phyloP scores from a whole-genome alignment of 2,329 filamentous ascomycete species.

The Colletotrichum godetiae region DNA sequence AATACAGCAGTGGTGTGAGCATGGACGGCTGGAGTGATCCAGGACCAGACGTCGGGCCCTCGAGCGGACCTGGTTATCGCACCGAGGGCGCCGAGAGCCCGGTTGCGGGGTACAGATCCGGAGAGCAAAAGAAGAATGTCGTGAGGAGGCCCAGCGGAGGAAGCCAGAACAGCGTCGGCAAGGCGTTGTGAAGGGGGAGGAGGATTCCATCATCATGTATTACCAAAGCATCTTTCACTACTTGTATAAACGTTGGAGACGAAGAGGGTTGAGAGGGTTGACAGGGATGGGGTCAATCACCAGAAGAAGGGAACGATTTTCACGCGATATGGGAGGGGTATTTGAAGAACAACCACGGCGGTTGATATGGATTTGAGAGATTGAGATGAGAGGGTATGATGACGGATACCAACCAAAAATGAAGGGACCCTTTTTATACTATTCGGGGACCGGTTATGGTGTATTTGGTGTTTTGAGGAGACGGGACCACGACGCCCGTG shows the following conservation, averaged over 20 bases:
- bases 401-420: slow-evolving; percentile 20
- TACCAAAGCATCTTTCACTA: slow-evolving; percentile 10
- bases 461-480: slow-evolving; percentile 23
- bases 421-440: not conserved
- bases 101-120: slow-evolving; percentile 32
- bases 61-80: slow-evolving; percentile 35
- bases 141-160: slow-evolving; percentile 22
- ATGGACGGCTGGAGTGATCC: slow-evolving; percentile 63
- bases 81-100: slow-evolving; percentile 42
- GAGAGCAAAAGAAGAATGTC: slow-evolving; percentile 30
- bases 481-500: not conserved
- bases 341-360: not conserved
- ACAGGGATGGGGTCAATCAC: not conserved
- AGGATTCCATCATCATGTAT: not conserved
- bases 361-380: slow-evolving; percentile 10
- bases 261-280: not conserved
- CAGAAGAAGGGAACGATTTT: not conserved
- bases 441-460: slow-evolving; percentile 8
- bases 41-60: slow-evolving; percentile 63
- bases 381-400: slow-evolving; percentile 13
- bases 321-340: not conserved
- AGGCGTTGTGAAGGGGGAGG: slow-evolving; percentile 28
- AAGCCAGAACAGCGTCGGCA: slow-evolving; percentile 36
- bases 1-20: slow-evolving; percentile 64
- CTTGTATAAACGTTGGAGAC: slow-evolving; percentile 24